Evolutionary conservation across 495 filamentous ascomycete genomes (phyloP), one percentile per base, ranked within the genome.

Genomic region (Emericellopsis terricola): DNA sequence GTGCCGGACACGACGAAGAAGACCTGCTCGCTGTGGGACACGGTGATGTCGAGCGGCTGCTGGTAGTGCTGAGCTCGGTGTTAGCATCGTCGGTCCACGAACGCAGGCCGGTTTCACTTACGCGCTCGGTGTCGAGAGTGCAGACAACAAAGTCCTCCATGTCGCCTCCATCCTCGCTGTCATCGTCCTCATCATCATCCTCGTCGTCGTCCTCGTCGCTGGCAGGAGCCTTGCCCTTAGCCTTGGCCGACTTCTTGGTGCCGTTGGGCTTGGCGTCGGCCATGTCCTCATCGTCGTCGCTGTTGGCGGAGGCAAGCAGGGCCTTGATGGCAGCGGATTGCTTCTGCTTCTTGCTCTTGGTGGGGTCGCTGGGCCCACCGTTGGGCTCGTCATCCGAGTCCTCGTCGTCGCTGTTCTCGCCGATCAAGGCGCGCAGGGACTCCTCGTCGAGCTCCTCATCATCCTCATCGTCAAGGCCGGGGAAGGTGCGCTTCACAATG

Each of bases 1-100:
- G 82, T 93, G 47, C 89, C 89, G 39, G 73, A 70, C 41, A 89
- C 84, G 50, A 76, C 71, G 68, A 99, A 99, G 65, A 78, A 93
- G 33, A 91, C 75, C 29, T 64, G 64, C 65, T 96, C 89, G 42
- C 78, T 70, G 51, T 93, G 81, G 41, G 64, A 67, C 51, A 99
- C 66, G 33, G 77, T 83, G 48, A 99, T 76, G 51, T 96, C 81
- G 27, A 99, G 72, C n/a, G 89, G 55, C 52, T 99, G 89, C 56
- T 99, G 89, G 66, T 73, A 92, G 59, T 77, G 70, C 89, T 97
- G 43, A 26, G 15, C 27, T 24, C 34, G 20, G 19, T 26, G 50
- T 67, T 50, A 62, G 56, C 41, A 28, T 7, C 31, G 29, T 30
- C 19, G 18, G 15, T 2, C n/a, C 19, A 32, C 28, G 21, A 16